Conservation (phyloP, 116 monocot species). For the Iris pallida region DNA sequence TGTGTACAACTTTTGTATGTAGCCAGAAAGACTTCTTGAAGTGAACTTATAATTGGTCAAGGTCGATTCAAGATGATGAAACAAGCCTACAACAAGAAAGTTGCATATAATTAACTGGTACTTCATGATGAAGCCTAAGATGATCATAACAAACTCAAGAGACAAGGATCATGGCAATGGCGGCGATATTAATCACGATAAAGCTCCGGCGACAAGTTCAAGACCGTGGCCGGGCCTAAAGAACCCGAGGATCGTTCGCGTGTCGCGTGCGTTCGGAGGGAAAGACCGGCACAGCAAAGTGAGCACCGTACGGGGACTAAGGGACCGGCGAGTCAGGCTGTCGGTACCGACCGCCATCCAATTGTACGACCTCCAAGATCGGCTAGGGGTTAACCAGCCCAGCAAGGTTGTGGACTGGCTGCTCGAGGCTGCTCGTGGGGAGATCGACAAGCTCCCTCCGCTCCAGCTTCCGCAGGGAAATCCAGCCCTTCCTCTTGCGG, state of each 20-base stretch:
- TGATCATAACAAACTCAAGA: slow-evolving; percentile 38
- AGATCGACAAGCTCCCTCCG: slow-evolving; percentile 73
- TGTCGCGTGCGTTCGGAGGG: slow-evolving; percentile 48
- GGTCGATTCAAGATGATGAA: too few relatives aligned
- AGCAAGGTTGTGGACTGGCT: slow-evolving; percentile 85
- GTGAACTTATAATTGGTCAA: not conserved
- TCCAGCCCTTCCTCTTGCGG: too few relatives aligned
- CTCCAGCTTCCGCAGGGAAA: slow-evolving; percentile 16
- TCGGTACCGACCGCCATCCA: slow-evolving; percentile 48
- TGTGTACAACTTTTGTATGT: too few relatives aligned
- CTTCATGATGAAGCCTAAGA: slow-evolving; percentile 22
- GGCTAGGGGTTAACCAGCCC: slow-evolving; percentile 61
- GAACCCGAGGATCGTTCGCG: slow-evolving; percentile 62
- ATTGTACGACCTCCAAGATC: slow-evolving; percentile 71
- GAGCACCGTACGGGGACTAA: slow-evolving; percentile 54
- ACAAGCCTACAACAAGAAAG: not conserved
- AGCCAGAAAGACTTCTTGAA: not conserved
- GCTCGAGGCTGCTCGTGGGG: slow-evolving; percentile 51
- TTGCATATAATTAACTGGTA: not conserved
- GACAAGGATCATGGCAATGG: too few relatives aligned
- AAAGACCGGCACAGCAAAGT: slow-evolving; percentile 84
- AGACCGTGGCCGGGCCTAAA: slow-evolving; percentile 30
- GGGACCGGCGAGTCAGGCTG: slow-evolving; percentile 43
- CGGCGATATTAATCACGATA: slow-evolving; percentile 14
- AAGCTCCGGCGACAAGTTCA: slow-evolving; percentile 13